Evolutionary conservation across 345 rosid genomes (phyloP).

Genomic region (Brassica rapa): DNA sequence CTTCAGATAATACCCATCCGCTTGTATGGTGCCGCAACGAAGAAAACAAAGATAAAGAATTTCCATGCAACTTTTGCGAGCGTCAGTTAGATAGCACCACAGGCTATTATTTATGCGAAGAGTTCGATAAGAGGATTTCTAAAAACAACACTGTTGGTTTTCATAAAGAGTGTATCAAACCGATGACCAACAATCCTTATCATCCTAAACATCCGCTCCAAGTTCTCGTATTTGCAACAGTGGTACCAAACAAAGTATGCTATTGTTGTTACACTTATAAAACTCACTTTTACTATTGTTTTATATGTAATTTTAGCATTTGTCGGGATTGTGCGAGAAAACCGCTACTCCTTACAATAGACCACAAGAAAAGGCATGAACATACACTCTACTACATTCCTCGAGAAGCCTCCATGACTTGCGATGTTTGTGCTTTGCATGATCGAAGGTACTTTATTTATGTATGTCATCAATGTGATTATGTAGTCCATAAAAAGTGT

Average conservation of each 20-base stretch:
- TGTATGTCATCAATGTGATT: background rate
- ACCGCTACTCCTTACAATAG: background rate
- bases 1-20: background rate
- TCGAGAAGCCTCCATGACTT: conserved; percentile 1
- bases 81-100: background rate
- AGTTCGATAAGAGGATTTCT: background rate
- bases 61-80: background rate
- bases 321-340: background rate
- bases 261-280: background rate
- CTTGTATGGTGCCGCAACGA: background rate
- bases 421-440: background rate
- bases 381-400: background rate
- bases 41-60: background rate
- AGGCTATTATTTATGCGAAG: background rate
- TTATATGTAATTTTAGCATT: background rate
- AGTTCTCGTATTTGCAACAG: background rate
- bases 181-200: background rate
- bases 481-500: background rate
- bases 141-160: background rate
- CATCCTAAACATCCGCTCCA: background rate
- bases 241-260: background rate
- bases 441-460: background rate
- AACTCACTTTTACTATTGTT: background rate
- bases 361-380: background rate
- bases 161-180: background rate